Evolutionary conservation across 345 rosid genomes (phyloP), one percentile per base, ranked within the genome.

Genomic region (Heritiera fomes): DNA sequence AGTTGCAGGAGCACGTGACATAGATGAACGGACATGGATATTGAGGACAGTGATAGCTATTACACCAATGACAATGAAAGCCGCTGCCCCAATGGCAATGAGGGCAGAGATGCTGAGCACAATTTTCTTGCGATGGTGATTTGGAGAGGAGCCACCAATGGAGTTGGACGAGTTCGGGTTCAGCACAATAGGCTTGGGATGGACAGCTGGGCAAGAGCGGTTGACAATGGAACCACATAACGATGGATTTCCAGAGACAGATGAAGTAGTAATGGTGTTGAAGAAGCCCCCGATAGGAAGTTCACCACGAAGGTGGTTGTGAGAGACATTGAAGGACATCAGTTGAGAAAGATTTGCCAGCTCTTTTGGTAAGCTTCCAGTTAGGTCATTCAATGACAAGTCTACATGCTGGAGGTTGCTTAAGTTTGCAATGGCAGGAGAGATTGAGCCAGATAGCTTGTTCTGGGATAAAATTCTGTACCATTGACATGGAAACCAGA

Each of bases 21-120:
- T 80, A 59, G 92, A 85, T 53, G 98, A 89, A 43, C 92, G 86
- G 11, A 86, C 94, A 79, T 86, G 98, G 47, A 94, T 86, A 64
- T 97, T 97, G 60, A 97, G 97, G 17, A 93, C 84, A 55, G 97
- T 92, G 53, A 97, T 83, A 23, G 88, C 96, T 38, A 97, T 85
- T n/a, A 97, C 99, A 38, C 99, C 98, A 1, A 94, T 75, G 73
- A 86, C 89, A 65, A 97, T 97, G 71, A 91, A 87, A 75, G 91
- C 97, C 14, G 99, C 98, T 3, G 98, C 98, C 1, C 95, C 97
- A 52, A 97, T 96, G 41, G 98, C 98, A 78, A 96, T 90, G 61
- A 96, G 89, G 30, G 97, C 93, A 30, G 99, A 96, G 73, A 93
- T 90, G 87, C 99, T 96, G 30, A 96, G 89, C 73, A 91, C 85